These are phyloP conservation scores for Setomelanomma holmii DNA, from an alignment of 2,329 filamentous ascomycete species.

Conservation along the genomic window DNA sequence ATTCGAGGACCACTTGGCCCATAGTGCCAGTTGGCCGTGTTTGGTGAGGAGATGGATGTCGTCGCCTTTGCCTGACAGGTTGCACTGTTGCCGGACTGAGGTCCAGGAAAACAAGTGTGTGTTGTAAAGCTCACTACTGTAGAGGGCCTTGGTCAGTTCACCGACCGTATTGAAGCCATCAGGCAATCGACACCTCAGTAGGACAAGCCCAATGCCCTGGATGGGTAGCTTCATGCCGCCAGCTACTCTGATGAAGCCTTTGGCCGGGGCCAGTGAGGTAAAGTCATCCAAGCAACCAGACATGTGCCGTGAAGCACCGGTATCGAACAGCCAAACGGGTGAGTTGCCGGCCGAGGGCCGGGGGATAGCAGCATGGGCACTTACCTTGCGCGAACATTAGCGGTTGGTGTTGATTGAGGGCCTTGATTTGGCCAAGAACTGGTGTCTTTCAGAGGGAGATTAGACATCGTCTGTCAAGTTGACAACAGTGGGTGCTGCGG, in stretches of 20 bases:
- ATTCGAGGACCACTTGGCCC: slow-evolving; percentile 3
- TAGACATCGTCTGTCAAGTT: slow-evolving; percentile 1
- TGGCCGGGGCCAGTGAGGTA: background rate
- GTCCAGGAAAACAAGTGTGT: slow-evolving; percentile 9
- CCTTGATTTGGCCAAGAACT: background rate
- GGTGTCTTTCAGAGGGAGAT: background rate
- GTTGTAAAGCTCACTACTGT: slow-evolving; percentile 9
- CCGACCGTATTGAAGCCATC: slow-evolving; percentile 1
- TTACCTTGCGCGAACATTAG: slow-evolving; percentile 1
- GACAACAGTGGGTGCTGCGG: background rate
- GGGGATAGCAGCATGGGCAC: slow-evolving; percentile 4
- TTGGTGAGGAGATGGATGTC: slow-evolving; percentile 1
- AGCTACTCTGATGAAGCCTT: slow-evolving; percentile 8
- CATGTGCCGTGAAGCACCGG: slow-evolving; percentile 14
- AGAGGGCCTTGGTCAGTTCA: slow-evolving; percentile 15
- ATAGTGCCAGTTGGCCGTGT: background rate
- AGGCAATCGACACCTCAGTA: slow-evolving; percentile 3
- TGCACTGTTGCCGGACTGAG: background rate
- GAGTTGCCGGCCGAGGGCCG: background rate
- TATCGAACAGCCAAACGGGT: slow-evolving; percentile 12
- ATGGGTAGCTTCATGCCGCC: slow-evolving; percentile 11
- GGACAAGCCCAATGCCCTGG: slow-evolving; percentile 5
- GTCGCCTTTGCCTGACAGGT: background rate
- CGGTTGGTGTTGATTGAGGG: background rate
- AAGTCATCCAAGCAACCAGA: slow-evolving; percentile 11